Conservation (phyloP, 257 asterid species). For the Solanum raphanifolium region DNA sequence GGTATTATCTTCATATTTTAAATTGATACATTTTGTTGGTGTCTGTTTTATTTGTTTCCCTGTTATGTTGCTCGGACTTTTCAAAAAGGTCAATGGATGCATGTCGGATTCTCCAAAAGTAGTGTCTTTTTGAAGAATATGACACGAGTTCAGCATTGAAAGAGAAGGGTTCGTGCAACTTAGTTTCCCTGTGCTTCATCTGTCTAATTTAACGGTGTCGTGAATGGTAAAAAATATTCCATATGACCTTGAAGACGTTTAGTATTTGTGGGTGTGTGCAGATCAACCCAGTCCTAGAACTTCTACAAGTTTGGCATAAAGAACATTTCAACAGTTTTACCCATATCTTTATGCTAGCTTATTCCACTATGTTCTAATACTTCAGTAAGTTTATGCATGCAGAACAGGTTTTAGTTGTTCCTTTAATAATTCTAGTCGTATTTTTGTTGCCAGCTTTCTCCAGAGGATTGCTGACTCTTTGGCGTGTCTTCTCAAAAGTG, state of each 20-base stretch:
- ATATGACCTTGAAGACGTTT: neutral
- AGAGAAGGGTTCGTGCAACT: neutral
- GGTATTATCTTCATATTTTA: neutral
- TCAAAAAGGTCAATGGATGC: neutral
- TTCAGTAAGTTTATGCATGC: neutral
- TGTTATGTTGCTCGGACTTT: neutral
- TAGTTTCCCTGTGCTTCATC: neutral
- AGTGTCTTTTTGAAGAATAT: neutral
- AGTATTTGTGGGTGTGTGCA: neutral
- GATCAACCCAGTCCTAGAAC: neutral
- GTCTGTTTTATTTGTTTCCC: neutral
- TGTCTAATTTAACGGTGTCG: neutral
- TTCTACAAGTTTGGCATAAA: neutral
- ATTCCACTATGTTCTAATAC: neutral
- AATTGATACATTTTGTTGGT: neutral
- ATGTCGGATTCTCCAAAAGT: neutral
- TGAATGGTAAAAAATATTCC: neutral
- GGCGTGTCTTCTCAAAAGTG: slow-evolving; percentile 55
- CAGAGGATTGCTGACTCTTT: slow-evolving; percentile 45
- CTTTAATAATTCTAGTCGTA: neutral
- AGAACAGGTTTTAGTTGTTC: neutral
- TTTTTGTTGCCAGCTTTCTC: slow-evolving; percentile 55
- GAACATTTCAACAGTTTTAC: neutral
- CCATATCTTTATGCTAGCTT: neutral
- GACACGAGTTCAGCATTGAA: neutral